Percentiles rank a stretch among this genome's conserved stretches.
These are phyloP conservation scores for Aspergillus sp. DNA, from an alignment of 2,329 filamentous ascomycete genomes.

Conservation along the genomic window DNA sequence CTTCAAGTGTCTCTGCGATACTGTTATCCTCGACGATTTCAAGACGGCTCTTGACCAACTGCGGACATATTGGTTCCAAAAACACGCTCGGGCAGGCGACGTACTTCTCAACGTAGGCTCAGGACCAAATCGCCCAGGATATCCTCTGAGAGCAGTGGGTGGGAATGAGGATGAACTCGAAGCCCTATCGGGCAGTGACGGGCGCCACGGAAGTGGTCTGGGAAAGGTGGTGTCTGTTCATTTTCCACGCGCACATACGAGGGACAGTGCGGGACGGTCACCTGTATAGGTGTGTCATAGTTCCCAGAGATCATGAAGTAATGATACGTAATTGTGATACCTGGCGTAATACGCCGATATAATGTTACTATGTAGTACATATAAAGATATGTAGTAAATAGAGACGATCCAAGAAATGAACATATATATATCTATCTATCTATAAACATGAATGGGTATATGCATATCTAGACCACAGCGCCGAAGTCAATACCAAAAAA, in stretches of 20 bases:
- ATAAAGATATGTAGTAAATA: background rate
- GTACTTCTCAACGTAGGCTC: background rate
- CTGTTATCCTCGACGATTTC: constrained; percentile 67
- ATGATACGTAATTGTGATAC: background rate
- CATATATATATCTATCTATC: too few species aligned
- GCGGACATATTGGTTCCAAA: constrained; percentile 5
- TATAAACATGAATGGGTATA: background rate
- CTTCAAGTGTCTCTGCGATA: constrained; percentile 68
- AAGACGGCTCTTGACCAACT: constrained; percentile 54
- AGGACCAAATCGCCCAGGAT: background rate
- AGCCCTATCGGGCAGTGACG: background rate
- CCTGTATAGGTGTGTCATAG: background rate
- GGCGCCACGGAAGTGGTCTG: background rate
- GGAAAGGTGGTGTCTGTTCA: background rate
- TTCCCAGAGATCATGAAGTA: background rate
- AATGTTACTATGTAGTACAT: background rate
- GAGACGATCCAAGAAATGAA: background rate
- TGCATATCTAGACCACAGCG: background rate
- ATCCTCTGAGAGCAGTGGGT: background rate
- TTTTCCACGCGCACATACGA: constrained; percentile 5
- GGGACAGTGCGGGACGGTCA: background rate
- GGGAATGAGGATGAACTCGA: constrained; percentile 2
- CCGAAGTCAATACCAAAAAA: background rate
- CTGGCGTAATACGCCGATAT: background rate
- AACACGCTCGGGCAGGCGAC: background rate